A percentile compares a stretch with the other conserved stretches of the same genome.
Evolutionary conservation across 2,329 filamentous ascomycete genomes (phyloP).

Genomic region (Septoria linicola): DNA sequence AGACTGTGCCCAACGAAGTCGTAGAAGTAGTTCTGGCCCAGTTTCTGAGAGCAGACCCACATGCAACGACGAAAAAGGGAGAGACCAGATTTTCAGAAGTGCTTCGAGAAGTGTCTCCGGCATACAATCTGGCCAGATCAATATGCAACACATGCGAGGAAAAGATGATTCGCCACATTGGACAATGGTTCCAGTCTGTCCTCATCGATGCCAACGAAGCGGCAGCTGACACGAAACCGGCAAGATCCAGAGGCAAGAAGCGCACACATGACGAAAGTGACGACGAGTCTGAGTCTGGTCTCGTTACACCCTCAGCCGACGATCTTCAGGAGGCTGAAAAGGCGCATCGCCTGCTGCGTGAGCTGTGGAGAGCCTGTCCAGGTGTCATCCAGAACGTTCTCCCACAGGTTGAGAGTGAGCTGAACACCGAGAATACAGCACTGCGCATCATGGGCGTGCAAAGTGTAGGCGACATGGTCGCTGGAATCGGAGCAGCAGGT

Average conservation of each 20-base stretch:
- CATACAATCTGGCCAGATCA: conserved; percentile 94
- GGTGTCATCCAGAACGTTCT: conserved; percentile 88
- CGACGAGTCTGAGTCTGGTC: conserved; percentile 42
- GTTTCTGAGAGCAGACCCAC: conserved; percentile 83
- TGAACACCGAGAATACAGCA: conserved; percentile 84
- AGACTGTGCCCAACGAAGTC: conserved; percentile 73
- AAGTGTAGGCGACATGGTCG: conserved; percentile 90
- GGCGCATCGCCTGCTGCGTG: conserved; percentile 82
- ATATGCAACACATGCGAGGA: conserved; percentile 87
- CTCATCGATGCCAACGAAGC: conserved; percentile 74
- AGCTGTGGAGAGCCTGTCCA: conserved; percentile 90
- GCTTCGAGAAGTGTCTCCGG: conserved; percentile 81
- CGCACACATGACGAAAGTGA: conserved; percentile 43
- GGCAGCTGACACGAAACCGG: conserved; percentile 26
- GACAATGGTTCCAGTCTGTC: conserved; percentile 95
- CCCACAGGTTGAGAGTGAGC: conserved; percentile 86
- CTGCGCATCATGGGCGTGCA: conserved; percentile 86
- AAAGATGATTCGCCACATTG: conserved; percentile 92
- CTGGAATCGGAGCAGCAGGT: conserved; percentile 88
- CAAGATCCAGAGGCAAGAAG: conserved; percentile 53
- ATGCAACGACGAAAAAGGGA: conserved; percentile 47
- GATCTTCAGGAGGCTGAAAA: conserved; percentile 86
- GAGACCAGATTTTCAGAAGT: conserved; percentile 34
- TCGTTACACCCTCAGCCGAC: conserved; percentile 65
- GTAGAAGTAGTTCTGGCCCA: conserved; percentile 94